Evolutionary conservation across 257 asterid species (phyloP).

Genomic region (Linaria vulgaris): DNA sequence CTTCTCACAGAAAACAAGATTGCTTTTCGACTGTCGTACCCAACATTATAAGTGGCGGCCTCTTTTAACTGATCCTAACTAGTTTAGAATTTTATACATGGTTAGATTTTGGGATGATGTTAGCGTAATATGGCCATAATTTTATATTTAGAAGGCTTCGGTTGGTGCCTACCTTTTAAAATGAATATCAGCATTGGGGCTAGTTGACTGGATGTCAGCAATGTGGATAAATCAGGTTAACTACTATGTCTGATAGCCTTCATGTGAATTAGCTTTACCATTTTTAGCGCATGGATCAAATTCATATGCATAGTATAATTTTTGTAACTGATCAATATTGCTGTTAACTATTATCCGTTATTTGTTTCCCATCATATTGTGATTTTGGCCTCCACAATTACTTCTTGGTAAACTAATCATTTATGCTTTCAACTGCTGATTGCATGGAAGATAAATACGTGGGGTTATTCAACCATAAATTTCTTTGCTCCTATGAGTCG

Average conservation of each 20-base stretch:
- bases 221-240: too few relatives aligned
- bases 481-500: constrained; percentile 99
- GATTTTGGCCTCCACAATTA: constrained; percentile 15
- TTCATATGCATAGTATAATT: neutral
- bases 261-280: neutral
- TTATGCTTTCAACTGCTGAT: constrained; percentile 27
- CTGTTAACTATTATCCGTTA: neutral
- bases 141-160: too few relatives aligned
- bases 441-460: constrained; percentile 71
- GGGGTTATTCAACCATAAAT: constrained; percentile 97
- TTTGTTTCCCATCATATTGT: constrained; percentile 7
- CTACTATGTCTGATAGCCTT: neutral
- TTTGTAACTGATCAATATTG: constrained; percentile 4
- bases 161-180: too few relatives aligned
- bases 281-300: constrained; percentile 1
- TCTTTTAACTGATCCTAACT: too few relatives aligned
- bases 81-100: too few relatives aligned
- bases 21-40: too few relatives aligned
- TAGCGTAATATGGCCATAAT: too few relatives aligned
- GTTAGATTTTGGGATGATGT: too few relatives aligned
- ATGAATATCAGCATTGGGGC: too few relatives aligned
- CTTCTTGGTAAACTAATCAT: constrained; percentile 12
- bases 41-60: too few relatives aligned
- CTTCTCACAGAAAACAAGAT: too few relatives aligned
- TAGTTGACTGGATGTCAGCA: too few relatives aligned